Percentiles rank a stretch among this genome's conserved stretches.
These are phyloP conservation scores for Limnanthes douglasii DNA, from an alignment of 345 rosid species.

Conservation along the genomic window DNA sequence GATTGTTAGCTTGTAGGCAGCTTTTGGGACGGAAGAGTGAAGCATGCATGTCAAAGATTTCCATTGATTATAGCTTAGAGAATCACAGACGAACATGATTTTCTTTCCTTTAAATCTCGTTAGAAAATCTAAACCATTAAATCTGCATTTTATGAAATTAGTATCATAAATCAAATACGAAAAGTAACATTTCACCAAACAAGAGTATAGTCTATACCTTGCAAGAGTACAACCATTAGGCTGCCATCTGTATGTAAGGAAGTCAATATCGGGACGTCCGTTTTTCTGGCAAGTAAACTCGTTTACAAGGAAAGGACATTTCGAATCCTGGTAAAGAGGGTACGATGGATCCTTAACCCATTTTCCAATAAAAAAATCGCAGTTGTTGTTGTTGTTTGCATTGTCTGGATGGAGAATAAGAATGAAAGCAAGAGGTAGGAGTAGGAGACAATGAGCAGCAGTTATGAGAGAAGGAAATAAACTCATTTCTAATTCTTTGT, in stretches of 20 bases:
- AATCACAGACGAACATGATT: slow-evolving; percentile 67
- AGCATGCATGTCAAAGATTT: slow-evolving; percentile 62
- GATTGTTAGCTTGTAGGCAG: slow-evolving; percentile 9
- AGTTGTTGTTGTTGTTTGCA: too few relatives aligned
- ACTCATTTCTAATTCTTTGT: too few relatives aligned
- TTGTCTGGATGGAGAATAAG: too few relatives aligned
- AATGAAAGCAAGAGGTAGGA: too few relatives aligned
- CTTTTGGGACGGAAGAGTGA: slow-evolving; percentile 32
- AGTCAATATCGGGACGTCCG: slow-evolving; percentile 56
- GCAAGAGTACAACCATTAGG: slow-evolving; percentile 41
- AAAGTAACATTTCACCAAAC: too few relatives aligned
- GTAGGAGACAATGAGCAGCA: too few relatives aligned
- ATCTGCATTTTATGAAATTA: too few relatives aligned
- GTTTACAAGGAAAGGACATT: slow-evolving; percentile 51
- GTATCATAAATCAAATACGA: too few relatives aligned
- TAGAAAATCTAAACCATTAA: slow-evolving; percentile 29
- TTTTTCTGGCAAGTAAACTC: slow-evolving; percentile 53
- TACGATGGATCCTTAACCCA: slow-evolving; percentile 58
- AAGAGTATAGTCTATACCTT: slow-evolving; percentile 24
- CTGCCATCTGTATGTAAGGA: slow-evolving; percentile 53
- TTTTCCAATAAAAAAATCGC: slow-evolving; percentile 48
- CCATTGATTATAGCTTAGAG: slow-evolving; percentile 75
- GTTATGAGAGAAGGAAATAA: too few relatives aligned
- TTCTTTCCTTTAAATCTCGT: slow-evolving; percentile 43
- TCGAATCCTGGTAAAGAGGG: slow-evolving; percentile 41